These are phyloP conservation scores for Lipomyces starkeyi DNA, from an alignment of 805 yeast species.

Conservation along the genomic window DNA sequence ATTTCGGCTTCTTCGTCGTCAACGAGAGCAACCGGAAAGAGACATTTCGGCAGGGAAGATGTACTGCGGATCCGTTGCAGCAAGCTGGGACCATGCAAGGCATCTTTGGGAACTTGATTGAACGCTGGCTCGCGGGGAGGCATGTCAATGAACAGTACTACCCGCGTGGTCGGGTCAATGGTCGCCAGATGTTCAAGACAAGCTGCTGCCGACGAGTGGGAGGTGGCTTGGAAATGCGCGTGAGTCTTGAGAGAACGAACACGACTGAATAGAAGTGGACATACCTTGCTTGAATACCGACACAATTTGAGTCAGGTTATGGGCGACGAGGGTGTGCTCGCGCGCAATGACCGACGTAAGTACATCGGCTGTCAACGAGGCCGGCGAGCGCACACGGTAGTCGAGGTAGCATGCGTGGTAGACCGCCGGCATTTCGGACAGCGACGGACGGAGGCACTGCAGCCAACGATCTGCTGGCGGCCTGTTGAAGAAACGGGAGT, in stretches of 20 bases:
- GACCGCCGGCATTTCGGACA: conserved; percentile 1
- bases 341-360: background rate
- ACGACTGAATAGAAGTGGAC: background rate
- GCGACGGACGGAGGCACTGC: background rate
- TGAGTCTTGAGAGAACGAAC: background rate
- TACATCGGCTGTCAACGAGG: background rate
- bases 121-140: conserved; percentile 2
- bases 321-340: conserved; percentile 9
- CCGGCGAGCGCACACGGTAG: conserved; percentile 14
- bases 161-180: conserved; percentile 10
- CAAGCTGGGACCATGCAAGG: conserved; percentile 4
- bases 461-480: conserved; percentile 1
- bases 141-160: conserved; percentile 29
- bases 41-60: background rate
- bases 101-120: background rate
- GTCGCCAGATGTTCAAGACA: conserved; percentile 16
- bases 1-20: conserved; percentile 28
- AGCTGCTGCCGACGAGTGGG: conserved; percentile 11
- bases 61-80: conserved; percentile 3
- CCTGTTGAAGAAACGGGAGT: background rate
- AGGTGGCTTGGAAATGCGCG: background rate
- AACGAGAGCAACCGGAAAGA: conserved; percentile 29
- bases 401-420: conserved; percentile 16
- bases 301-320: conserved; percentile 1
- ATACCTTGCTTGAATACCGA: background rate